Evolutionary conservation across 2,329 filamentous ascomycete species (phyloP).

Genomic region (Didymella arachidicola): DNA sequence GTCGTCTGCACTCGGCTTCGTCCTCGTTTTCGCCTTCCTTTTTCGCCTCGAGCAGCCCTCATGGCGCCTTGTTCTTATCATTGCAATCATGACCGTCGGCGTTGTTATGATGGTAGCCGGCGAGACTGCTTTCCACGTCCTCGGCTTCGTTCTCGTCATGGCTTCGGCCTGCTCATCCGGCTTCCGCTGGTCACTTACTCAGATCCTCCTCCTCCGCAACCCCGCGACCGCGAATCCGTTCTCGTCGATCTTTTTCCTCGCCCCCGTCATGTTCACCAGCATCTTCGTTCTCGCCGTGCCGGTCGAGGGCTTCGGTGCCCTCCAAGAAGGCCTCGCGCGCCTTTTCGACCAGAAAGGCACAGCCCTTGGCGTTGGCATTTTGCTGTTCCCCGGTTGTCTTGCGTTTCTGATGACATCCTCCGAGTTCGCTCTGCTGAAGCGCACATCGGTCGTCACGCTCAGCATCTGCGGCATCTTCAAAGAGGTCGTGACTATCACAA

Average conservation of each 20-base stretch:
- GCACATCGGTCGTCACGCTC: constrained; percentile 93
- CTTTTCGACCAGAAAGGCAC: constrained; percentile 74
- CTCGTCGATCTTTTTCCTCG: constrained; percentile 96
- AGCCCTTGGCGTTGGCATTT: constrained; percentile 71
- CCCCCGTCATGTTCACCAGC: constrained; percentile 91
- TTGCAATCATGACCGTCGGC: constrained; percentile 87
- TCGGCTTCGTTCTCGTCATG: constrained; percentile 92
- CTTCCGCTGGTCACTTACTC: constrained; percentile 97
- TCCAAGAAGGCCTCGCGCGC: constrained; percentile 69
- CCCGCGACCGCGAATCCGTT: constrained; percentile 96
- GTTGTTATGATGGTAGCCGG: constrained; percentile 99
- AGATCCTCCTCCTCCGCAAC: constrained; percentile 92
- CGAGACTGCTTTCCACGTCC: constrained; percentile 85
- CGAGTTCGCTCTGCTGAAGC: constrained; percentile 93
- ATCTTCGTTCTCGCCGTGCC: constrained; percentile 82
- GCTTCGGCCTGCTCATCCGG: constrained; percentile 93
- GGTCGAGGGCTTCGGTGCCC: constrained; percentile 77
- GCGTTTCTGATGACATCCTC: constrained; percentile 97
- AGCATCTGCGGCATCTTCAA: constrained; percentile 99
- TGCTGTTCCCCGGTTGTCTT: constrained; percentile 88
- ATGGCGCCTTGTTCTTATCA: constrained; percentile 83
- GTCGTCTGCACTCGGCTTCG: constrained; percentile 93
- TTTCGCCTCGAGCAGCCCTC: constrained; percentile 91
- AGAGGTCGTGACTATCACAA: constrained; percentile 94
- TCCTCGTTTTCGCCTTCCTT: constrained; percentile 91